Base-by-base conservation (phyloP, 352 stramenopile genomes). In the Thalassiosira mediterranea region DNA sequence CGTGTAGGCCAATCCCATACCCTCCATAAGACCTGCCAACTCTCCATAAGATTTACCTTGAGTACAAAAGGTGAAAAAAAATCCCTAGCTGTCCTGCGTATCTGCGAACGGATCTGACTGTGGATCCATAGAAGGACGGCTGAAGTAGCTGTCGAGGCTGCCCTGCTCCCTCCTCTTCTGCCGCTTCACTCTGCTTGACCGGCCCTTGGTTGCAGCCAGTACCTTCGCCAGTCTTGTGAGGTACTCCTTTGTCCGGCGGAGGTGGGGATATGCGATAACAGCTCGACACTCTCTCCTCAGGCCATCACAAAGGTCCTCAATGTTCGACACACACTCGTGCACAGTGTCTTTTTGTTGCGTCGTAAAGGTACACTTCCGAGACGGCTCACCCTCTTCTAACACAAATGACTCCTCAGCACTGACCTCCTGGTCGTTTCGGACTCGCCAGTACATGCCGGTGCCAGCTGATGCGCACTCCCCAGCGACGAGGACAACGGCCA, bases 231-330 rank as follows among this genome's bases (percentile, higher is more conserved):
- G 53, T 5, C 69, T 54, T 48, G 59, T 61, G 21, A 79, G 59
- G 42, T 68, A 69, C 56, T 79, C 69, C 53, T 79, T 79, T 0
- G 56, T 52, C 28, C 69, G 69, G 25, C 69, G 69, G 0, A 79
- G 38, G 48, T 79, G 69, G 34, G 69, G 69, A 57, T 63, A 79
- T 15, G 69, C 56, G 29, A 79, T 79, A 11, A 79, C 60, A 10
- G 69, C 46, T 25, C 52, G 37, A 44, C 69, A 79, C 56, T 79
- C 62, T 10, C 64, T 69, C 42, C 54, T 69, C 1, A 79, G 31
- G 32, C 42, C 42, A 32, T 79, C 54, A n/a, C 51, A 72, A 19
- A 65, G 51, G 46, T 65, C 47, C 68, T 79, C 59, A 53, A 79
- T 70, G 42, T 51, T 68, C 11, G 69, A 79, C 44, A 72, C 28